Conservation (phyloP, 495 filamentous ascomycete genomes). For the Penicillium paxilli region DNA sequence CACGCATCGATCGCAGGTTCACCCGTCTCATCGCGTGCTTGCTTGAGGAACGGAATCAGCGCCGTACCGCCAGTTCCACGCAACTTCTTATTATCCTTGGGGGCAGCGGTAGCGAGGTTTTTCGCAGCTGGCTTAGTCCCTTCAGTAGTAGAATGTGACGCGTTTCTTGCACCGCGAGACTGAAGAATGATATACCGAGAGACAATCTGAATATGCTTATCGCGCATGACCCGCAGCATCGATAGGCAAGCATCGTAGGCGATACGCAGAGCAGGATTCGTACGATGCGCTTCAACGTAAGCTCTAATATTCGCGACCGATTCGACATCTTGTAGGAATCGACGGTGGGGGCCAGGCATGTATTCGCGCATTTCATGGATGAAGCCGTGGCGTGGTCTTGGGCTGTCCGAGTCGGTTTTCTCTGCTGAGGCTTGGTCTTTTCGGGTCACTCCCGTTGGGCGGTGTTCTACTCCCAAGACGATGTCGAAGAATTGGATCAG, state of each 20-base stretch:
- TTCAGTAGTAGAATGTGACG: conserved; percentile 46
- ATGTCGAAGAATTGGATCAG: conserved; percentile 95
- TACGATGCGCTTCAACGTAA: conserved; percentile 67
- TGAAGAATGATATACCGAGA: conserved; percentile 89
- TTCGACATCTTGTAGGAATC: conserved; percentile 80
- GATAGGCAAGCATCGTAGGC: conserved; percentile 90
- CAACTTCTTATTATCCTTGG: conserved; percentile 56
- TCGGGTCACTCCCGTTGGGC: conserved; percentile 76
- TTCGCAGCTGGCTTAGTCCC: conserved; percentile 45
- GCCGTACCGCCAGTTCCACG: conserved; percentile 92
- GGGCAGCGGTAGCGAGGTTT: conserved; percentile 65
- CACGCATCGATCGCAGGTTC: conserved; percentile 87
- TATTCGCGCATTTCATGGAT: conserved; percentile 95
- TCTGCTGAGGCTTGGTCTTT: conserved; percentile 16
- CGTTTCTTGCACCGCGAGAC: conserved; percentile 53
- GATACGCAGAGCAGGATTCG: conserved; percentile 64
- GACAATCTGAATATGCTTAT: conserved; percentile 95
- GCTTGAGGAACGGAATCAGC: conserved; percentile 90
- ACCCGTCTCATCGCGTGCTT: conserved; percentile 92
- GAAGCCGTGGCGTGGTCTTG: conserved; percentile 70
- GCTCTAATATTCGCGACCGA: conserved; percentile 84
- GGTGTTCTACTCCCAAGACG: conserved; percentile 85
- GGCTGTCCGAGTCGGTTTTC: conserved; percentile 13
- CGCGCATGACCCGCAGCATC: conserved; percentile 85
- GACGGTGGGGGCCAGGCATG: conserved; percentile 91